Conservation (phyloP, 305 asterid genomes). For the Fraxinus sp. region DNA sequence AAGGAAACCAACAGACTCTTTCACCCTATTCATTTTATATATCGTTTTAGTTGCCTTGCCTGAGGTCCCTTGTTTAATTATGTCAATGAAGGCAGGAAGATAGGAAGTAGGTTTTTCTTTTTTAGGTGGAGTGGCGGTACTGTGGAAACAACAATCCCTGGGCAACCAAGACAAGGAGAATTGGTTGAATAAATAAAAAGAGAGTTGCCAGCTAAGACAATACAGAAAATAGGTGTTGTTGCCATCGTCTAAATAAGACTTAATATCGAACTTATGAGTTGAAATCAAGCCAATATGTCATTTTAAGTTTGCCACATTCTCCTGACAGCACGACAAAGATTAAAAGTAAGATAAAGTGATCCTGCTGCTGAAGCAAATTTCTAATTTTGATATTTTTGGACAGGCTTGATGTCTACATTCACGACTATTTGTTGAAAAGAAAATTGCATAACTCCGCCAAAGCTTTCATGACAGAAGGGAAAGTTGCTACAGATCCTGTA, state of each 20-base stretch:
- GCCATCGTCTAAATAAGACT: not conserved
- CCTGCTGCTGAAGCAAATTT: conserved; percentile 7
- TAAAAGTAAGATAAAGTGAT: not conserved
- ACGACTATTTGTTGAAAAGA: conserved; percentile 86
- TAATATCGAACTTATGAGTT: not conserved
- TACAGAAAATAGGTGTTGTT: not conserved
- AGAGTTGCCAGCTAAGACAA: not conserved
- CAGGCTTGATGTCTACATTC: conserved; percentile 99
- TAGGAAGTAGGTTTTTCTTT: not conserved
- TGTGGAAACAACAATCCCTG: no score
- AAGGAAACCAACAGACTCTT: no score
- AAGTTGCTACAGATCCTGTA: conserved; percentile 98
- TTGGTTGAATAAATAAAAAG: not conserved
- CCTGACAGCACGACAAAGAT: not conserved
- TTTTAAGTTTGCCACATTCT: conserved; percentile 8
- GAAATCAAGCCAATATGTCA: conserved; percentile 9
- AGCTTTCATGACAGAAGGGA: conserved; percentile 97
- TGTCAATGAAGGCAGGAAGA: not conserved
- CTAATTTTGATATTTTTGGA: not conserved
- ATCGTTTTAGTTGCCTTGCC: conserved; percentile 3
- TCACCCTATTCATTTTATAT: no score
- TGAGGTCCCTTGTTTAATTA: not conserved
- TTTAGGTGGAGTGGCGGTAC: no score
- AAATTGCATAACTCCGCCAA: conserved; percentile 85
- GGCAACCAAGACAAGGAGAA: no score